Evolutionary conservation across 805 yeast species (phyloP).

Genomic region (Cyberlindnera xylosilytica): DNA sequence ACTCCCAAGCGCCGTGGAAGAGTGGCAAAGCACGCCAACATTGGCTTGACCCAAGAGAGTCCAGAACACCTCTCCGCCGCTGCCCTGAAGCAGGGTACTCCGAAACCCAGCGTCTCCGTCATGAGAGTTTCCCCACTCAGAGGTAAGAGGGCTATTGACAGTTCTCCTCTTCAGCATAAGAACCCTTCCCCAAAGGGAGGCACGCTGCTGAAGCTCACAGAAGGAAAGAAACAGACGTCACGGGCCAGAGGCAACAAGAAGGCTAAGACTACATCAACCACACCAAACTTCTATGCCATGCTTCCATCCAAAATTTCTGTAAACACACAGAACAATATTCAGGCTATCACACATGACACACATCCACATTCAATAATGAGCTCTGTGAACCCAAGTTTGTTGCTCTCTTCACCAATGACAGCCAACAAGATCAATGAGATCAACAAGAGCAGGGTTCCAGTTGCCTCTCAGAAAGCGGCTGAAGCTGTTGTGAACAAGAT

Average conservation of each 20-base stretch:
- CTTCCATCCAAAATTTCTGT: conserved; percentile 14
- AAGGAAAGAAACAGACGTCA: not conserved
- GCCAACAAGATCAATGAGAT: conserved; percentile 16
- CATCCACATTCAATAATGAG: not conserved
- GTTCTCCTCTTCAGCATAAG: conserved; percentile 19
- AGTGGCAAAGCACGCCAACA: conserved; percentile 20
- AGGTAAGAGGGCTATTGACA: not conserved
- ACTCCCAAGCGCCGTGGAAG: conserved; percentile 30
- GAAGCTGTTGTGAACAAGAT: conserved; percentile 1
- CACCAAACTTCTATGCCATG: conserved; percentile 3
- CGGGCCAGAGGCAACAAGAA: conserved; percentile 6
- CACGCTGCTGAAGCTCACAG: conserved; percentile 19
- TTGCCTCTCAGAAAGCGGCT: conserved; percentile 1
- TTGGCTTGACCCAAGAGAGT: conserved; percentile 9
- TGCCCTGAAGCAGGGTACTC: conserved; percentile 28
- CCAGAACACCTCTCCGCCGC: conserved; percentile 28
- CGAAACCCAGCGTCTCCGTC: conserved; percentile 26
- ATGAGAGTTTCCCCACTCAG: conserved; percentile 28
- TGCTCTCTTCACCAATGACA: conserved; percentile 27
- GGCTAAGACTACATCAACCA: not conserved
- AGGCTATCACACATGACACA: conserved; percentile 13
- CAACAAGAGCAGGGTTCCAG: conserved; percentile 14
- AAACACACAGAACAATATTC: conserved; percentile 24
- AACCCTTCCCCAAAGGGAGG: conserved; percentile 29
- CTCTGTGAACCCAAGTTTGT: conserved; percentile 26